Evolutionary conservation across 129 eudicot genomes (phyloP), one percentile per base, ranked within the genome.

Genomic region (Centaurea solstitialis): DNA sequence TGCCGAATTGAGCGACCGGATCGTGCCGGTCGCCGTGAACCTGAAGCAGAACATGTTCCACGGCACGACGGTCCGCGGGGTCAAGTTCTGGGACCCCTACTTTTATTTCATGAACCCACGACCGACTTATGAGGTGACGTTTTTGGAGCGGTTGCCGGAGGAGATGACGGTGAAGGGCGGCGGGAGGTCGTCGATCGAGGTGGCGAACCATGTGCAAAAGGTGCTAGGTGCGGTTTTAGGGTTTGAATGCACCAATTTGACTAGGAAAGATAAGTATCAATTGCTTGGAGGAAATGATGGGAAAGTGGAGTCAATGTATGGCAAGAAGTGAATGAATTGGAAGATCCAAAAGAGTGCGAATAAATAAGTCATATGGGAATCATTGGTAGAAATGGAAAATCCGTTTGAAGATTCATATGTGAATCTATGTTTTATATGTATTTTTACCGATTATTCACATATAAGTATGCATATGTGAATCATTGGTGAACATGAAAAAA

Each of bases 271-370:
- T 59, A 94, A 95, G 87, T 95, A 95, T 62, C 68, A 86, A 88
- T 77, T 95, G 84, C 98, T 95, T 79, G 99, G 98, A 26, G 98
- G 98, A 68, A 92, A 92, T 81, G 99, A 95, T 78, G 99, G 99
- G n/a, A 92, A 92, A 84, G 98, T 95, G 72, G 97, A 93, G 74
- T 93, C 95, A 2, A 93, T 93, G 91, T 87, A 88, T 77, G 80
- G 89, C 76, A 90, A 90, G 85, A 90, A 92, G 75, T 86, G 86
- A 76, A 70, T 11, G 4, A 26, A 10, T 11, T 47, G 62, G 20
- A 17, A 15, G 62, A 1, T 15, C 17, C 17, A 50, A 50, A 50
- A 4, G 62, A 18, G 62, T 50, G 21, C 7, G 21, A 50, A 50
- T 50, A 50, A 50, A 50, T 15, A 6, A 15, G 15, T 50, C 7